Percentiles rank a stretch among this genome's conserved stretches.
Conservation (phyloP, 805 yeast species). For the Metschnikowia sp. region DNA sequence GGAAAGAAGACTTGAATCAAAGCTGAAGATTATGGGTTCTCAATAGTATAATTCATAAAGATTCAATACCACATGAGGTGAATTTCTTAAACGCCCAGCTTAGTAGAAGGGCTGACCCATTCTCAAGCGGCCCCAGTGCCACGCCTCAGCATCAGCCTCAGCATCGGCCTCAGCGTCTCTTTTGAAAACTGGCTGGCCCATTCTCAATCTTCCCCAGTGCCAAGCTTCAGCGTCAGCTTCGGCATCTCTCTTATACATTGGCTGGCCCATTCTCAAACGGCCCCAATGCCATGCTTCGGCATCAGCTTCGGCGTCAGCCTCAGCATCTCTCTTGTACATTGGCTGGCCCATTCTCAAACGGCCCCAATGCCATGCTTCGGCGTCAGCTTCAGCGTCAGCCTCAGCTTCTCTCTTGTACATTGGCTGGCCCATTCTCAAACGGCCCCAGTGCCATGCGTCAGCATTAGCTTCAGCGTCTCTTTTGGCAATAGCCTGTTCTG, state of each 20-base stretch:
- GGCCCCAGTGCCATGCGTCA: conserved; percentile 12
- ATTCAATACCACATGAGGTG: not conserved
- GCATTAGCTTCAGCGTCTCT: conserved; percentile 19
- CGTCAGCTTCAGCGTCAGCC: conserved; percentile 12
- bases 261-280: conserved; percentile 11
- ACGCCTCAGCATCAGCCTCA: conserved; percentile 13
- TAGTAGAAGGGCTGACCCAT: conserved; percentile 12
- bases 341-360: conserved; percentile 13
- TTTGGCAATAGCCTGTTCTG: conserved; percentile 9
- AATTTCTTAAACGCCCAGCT: not conserved
- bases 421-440: conserved; percentile 12
- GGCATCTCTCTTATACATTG: conserved; percentile 13
- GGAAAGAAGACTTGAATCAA: no score
- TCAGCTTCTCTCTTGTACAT: conserved; percentile 12
- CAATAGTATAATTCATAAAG: no score
- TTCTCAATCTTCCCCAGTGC: conserved; percentile 12
- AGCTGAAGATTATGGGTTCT: no score
- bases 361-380: conserved; percentile 13
- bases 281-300: conserved; percentile 8
- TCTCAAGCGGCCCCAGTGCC: conserved; percentile 9
- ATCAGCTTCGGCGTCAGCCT: conserved; percentile 11
- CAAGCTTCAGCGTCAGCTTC: conserved; percentile 11
- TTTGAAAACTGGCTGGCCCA: conserved; percentile 14
- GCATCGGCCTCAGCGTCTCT: conserved; percentile 10
- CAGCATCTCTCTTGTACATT: conserved; percentile 10